Percentiles rank a stretch among this genome's conserved stretches.
phyloP scores from a whole-genome alignment of 805 yeast species.

The Tanozyma kutaoensis region DNA sequence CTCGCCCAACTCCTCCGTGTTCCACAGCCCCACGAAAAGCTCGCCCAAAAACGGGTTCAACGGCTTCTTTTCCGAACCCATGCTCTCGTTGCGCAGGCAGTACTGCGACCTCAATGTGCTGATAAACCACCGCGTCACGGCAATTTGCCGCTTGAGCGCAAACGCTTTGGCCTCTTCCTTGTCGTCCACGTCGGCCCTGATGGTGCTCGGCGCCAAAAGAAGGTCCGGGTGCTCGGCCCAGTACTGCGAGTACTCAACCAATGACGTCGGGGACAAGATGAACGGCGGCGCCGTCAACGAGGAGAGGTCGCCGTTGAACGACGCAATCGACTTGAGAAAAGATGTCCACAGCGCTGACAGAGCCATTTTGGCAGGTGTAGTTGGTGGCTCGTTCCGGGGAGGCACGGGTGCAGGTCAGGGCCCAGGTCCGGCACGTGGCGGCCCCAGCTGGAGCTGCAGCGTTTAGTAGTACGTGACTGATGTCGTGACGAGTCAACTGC shows the following conservation, averaged over 20 bases:
- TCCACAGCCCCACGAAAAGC: constrained; percentile 87
- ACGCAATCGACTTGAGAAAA: constrained; percentile 79
- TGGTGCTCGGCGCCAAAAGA: constrained; percentile 50
- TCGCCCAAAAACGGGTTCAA: constrained; percentile 95
- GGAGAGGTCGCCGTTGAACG: constrained; percentile 88
- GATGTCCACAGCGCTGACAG: constrained; percentile 49
- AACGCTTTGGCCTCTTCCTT: constrained; percentile 19
- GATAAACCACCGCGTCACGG: constrained; percentile 84
- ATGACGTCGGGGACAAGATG: constrained; percentile 80
- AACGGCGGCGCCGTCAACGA: constrained; percentile 96
- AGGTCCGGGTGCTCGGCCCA: constrained; percentile 92
- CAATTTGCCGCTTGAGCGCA: constrained; percentile 56
- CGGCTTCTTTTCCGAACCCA: constrained; percentile 97
- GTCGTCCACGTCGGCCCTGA: constrained; percentile 20
- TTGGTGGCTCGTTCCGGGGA: no score
- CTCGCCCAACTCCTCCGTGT: constrained; percentile 48
- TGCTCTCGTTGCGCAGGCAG: constrained; percentile 78
- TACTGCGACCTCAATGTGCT: constrained; percentile 88
- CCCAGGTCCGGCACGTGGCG: no score
- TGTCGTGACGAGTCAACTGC: no score
- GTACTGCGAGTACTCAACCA: constrained; percentile 84
- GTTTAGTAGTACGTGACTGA: no score
- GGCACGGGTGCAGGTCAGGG: no score
- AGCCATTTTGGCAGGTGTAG: no score
- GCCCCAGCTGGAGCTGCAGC: no score